Evolutionary conservation across 2,329 filamentous ascomycete species (phyloP), one percentile per base, ranked within the genome.

Genomic region (Chrysosporium keratinophilum): DNA sequence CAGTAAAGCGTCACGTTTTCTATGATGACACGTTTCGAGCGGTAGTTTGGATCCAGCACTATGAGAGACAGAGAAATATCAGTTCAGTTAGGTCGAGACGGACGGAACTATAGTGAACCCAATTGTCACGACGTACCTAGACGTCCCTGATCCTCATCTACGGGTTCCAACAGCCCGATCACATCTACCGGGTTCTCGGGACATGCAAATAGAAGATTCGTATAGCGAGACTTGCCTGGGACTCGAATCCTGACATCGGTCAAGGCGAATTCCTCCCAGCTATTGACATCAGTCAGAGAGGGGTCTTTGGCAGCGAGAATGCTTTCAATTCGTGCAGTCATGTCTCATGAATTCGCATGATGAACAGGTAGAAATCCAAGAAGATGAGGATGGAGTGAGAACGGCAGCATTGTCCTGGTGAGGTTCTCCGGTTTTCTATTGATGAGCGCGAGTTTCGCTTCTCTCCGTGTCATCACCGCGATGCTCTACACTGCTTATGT

Each of bases 261-360:
- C 55, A 84, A 68, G 23, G 71, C 67, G 65, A 82, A 82, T 57
- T 80, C 77, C 50, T 79, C 75, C 78, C 80, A 83, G 60, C 82
- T 74, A 65, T 80, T 73, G 62, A 74, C 72, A 63, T 75, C 71
- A 34, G 65, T 62, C 55, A 74, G 63, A 58, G 71, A 68, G 57
- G 71, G 67, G 63, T 74, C 67, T 62, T 68, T 68, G 61, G 67
- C 61, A 63, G 66, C 67, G 52, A 75, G 69, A 59, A 75, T 69
- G 61, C 65, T 71, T 64, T 74, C 69, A 64, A 71, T 70, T 62
- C 71, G 70, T 61, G 67, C 68, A 44, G 68, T 71, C 68, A 73
- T 73, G 63, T 66, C 66, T 66, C 59, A 56, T 64, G 58, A 56
- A 60, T 62, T 57, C 62, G 61, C 69, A 71, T 70, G 60, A 57